phyloP scores from a whole-genome alignment of 441 rosid genomes.

The Capsella rubella region DNA sequence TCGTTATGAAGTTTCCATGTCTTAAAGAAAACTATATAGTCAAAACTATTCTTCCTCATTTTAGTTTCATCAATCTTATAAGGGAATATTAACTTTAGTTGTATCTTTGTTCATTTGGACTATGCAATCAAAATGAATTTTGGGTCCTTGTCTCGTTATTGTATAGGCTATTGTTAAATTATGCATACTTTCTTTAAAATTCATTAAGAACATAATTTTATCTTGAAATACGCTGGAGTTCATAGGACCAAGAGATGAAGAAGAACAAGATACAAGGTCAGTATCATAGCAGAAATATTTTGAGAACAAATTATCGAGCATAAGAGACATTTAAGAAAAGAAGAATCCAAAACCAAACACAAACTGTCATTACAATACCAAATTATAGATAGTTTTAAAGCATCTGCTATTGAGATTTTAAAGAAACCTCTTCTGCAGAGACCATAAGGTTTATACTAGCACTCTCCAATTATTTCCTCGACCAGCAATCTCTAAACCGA shows the following conservation, averaged over 20 bases:
- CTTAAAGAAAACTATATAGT: too few relatives aligned
- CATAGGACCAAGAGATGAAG: not conserved
- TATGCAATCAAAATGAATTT: not conserved
- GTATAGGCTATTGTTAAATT: too few relatives aligned
- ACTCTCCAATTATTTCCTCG: constrained; percentile 38
- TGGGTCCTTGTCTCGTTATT: not conserved
- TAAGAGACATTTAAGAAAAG: not conserved
- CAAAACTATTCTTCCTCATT: too few relatives aligned
- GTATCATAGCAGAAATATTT: not conserved
- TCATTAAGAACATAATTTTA: too few relatives aligned
- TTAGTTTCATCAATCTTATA: too few relatives aligned
- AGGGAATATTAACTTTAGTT: too few relatives aligned
- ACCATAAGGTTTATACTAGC: constrained; percentile 31
- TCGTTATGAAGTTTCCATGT: too few relatives aligned
- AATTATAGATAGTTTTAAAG: constrained; percentile 33
- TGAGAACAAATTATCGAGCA: constrained; percentile 10
- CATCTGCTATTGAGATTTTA: constrained; percentile 29
- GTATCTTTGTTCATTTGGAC: too few relatives aligned
- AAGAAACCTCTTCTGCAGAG: constrained; percentile 36
- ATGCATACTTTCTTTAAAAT: too few relatives aligned
- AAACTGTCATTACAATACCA: constrained; percentile 42
- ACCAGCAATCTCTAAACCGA: constrained; percentile 42
- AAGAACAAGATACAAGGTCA: constrained; percentile 10
- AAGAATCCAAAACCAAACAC: constrained; percentile 3
- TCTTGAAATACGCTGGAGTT: not conserved